Conservation (phyloP, 2,329 filamentous ascomycete species). For the Exophiala spinifera region DNA sequence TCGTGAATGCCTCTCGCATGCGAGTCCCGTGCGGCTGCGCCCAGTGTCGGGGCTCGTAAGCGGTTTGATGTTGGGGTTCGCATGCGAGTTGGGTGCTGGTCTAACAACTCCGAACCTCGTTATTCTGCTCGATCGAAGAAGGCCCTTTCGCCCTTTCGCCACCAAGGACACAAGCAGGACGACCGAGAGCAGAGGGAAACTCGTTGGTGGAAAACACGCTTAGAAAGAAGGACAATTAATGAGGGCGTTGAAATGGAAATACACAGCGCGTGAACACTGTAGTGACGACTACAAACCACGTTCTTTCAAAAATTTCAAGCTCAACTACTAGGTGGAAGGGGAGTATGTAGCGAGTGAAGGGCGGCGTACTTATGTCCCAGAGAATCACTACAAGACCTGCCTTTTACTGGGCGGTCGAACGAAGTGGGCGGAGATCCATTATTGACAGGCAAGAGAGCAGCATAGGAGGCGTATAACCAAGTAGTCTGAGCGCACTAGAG, state of each 20-base stretch:
- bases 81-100: too few species aligned
- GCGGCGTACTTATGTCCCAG: constrained; percentile 13
- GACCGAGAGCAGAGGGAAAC: constrained; percentile 4
- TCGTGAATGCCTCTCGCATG: too few species aligned
- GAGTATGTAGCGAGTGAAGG: constrained; percentile 29
- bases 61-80: too few species aligned
- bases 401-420: constrained; percentile 12
- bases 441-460: constrained; percentile 5
- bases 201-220: constrained; percentile 3
- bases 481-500: constrained; percentile 5
- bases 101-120: constrained; percentile 3
- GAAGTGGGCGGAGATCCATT: constrained; percentile 12
- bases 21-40: too few species aligned
- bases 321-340: background rate
- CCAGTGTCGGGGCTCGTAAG: too few species aligned
- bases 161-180: constrained; percentile 1
- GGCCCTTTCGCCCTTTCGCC: constrained; percentile 4
- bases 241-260: background rate
- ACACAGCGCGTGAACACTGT: background rate
- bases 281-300: constrained; percentile 4
- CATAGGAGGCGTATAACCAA: constrained; percentile 2
- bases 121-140: constrained; percentile 6
- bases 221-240: constrained; percentile 11
- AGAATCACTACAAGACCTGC: constrained; percentile 8
- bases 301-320: constrained; percentile 3